Conservation (phyloP, 2,329 filamentous ascomycete genomes). For the Trematosphaeria pertusa region DNA sequence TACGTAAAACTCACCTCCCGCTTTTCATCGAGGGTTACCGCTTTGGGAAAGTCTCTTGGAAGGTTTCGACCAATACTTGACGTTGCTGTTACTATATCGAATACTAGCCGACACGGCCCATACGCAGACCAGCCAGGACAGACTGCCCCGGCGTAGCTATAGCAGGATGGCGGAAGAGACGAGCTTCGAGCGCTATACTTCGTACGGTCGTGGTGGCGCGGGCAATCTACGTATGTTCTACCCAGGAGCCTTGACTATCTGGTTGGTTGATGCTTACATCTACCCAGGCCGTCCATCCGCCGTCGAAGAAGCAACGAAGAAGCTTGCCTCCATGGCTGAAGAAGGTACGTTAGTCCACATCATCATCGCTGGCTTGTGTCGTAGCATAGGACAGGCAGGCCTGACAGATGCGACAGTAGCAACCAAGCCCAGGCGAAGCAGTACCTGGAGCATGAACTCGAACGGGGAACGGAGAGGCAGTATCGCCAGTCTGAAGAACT, state of each 20-base stretch:
- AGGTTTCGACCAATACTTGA: too few species aligned
- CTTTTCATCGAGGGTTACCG: too few species aligned
- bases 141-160: slow-evolving; percentile 1
- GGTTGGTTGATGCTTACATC: background rate
- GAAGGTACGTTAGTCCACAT: background rate
- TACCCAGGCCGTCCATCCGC: slow-evolving; percentile 2
- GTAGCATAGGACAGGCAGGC: too few species aligned
- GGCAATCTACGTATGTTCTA: slow-evolving; percentile 25
- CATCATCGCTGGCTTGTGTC: background rate
- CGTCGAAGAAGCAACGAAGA: background rate
- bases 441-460: too few species aligned
- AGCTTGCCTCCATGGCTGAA: background rate
- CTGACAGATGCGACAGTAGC: too few species aligned
- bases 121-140: too few species aligned
- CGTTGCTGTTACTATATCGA: too few species aligned
- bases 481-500: background rate
- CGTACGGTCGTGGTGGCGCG: slow-evolving; percentile 29
- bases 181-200: slow-evolving; percentile 18
- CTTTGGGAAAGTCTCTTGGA: background rate
- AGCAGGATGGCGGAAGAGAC: slow-evolving; percentile 13
- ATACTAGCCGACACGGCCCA: too few species aligned
- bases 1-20: too few species aligned
- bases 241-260: background rate
- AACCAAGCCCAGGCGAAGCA: too few species aligned
- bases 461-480: too few species aligned